Conservation (phyloP, 257 asterid genomes). For the Nicotiana paniculata region DNA sequence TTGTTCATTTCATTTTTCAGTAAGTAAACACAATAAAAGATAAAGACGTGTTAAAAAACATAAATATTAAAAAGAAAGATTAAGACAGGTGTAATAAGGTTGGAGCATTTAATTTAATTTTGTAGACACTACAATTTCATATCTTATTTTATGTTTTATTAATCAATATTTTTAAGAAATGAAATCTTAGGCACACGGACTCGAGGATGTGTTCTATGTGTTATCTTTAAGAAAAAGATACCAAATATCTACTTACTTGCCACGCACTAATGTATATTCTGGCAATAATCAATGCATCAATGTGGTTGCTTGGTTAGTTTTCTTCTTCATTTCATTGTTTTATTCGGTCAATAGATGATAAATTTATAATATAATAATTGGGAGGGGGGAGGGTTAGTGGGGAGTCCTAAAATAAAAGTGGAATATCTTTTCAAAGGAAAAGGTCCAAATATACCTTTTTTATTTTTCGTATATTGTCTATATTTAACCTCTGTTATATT, state of each 20-base stretch:
- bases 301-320: too few relatives aligned
- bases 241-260: neutral
- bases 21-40: neutral
- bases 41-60: neutral
- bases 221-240: neutral
- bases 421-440: too few relatives aligned
- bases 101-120: neutral
- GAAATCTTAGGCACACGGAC: neutral
- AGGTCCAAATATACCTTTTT: too few relatives aligned
- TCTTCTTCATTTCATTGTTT: neutral
- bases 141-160: neutral
- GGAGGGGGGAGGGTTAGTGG: too few relatives aligned
- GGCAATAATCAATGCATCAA: neutral
- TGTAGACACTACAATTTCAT: neutral
- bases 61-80: neutral
- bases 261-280: neutral
- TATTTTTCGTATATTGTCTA: too few relatives aligned
- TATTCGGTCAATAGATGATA: neutral
- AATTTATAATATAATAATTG: too few relatives aligned
- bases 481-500: too few relatives aligned
- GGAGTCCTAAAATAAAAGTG: too few relatives aligned
- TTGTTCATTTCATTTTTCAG: neutral
- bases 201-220: neutral
- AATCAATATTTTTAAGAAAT: neutral
- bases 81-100: neutral